These are phyloP conservation scores for Heliosperma pusillum DNA, from an alignment of 148 eudicot species.

Conservation along the genomic window DNA sequence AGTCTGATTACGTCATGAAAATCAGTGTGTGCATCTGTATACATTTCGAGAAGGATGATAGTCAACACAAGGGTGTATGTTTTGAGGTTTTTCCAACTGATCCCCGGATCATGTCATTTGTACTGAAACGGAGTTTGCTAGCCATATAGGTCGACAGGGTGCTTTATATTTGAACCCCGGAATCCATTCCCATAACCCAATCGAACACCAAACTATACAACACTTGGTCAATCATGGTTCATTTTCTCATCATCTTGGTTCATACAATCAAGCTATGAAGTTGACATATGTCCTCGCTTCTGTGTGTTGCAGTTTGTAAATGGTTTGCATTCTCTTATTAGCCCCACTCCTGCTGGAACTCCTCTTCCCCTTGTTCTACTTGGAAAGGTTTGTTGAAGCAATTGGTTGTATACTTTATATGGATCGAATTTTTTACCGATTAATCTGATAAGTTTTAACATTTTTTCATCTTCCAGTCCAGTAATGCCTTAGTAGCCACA, in stretches of 20 bases:
- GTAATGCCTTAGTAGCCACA: conserved; percentile 82
- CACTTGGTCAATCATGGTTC: neutral
- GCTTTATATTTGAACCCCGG: neutral
- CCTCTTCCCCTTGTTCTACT: conserved; percentile 80
- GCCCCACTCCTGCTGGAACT: conserved; percentile 77
- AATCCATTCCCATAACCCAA: neutral
- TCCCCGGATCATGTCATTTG: too few species aligned
- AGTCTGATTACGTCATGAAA: neutral
- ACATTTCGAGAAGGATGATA: neutral
- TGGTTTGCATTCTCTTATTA: conserved; percentile 84
- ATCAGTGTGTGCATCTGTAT: neutral
- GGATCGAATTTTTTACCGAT: neutral
- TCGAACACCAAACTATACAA: neutral
- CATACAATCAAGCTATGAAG: neutral
- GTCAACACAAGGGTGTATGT: neutral
- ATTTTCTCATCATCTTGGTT: neutral
- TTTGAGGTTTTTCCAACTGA: too few species aligned
- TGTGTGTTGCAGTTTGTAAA: conserved; percentile 71
- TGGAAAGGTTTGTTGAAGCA: conserved; percentile 61
- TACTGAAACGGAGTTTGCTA: neutral
- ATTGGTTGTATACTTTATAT: neutral
- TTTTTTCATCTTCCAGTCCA: conserved; percentile 52
- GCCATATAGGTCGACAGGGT: neutral
- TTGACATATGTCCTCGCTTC: conserved; percentile 10
- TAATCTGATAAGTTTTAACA: neutral